Evolutionary conservation across 768 basidiomycete species (phyloP), one percentile per base, ranked within the genome.

Genomic region (Steccherinum ochraceum): DNA sequence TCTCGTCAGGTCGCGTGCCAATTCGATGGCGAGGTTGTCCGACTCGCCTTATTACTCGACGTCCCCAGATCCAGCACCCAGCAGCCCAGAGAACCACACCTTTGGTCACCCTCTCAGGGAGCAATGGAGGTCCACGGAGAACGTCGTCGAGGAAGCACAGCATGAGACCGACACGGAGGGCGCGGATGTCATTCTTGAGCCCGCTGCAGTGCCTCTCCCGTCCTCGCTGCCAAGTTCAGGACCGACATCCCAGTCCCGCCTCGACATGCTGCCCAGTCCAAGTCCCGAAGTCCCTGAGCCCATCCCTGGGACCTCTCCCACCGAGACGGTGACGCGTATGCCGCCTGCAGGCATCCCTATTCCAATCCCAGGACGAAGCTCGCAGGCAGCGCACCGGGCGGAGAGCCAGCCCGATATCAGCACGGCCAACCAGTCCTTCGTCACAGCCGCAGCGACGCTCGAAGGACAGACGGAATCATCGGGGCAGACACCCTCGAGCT

Each of bases 11-110:
- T 73, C 75, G 21, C 75, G 83, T 18, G 72, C 83, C 26, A 80
- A 83, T 56, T 84, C 83, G n/a, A 79, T 81, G 74, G 80, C 77
- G 4, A 68, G 84, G 51, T 69, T 86, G n/a, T 61, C 63, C 42
- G 66, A 65, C 50, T 62, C 63, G 46, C 64, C 61, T 42, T 60
- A 64, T 41, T 59, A 61, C 51, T 64, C 64, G 19, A 55, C 62
- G n/a, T 69, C 65, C 55, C 52, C 73, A 11, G 72, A 75, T 30
- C 77, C 73, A 40, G 60, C 69, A 18, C 65, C 67, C 48, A 76
- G 74, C 56, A 79, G 75, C 44, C 72, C 74, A 0, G 85, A 87
- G 60, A 86, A 86, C 61, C 75, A 87, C 62, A 89, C 87, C 7
- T 90, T 89, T 66, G 88, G 88, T 12, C 75, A 80, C 39, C 74